Evolutionary conservation across 768 basidiomycete species (phyloP), one percentile per base, ranked within the genome.

Genomic region (Royoungia palumana): DNA sequence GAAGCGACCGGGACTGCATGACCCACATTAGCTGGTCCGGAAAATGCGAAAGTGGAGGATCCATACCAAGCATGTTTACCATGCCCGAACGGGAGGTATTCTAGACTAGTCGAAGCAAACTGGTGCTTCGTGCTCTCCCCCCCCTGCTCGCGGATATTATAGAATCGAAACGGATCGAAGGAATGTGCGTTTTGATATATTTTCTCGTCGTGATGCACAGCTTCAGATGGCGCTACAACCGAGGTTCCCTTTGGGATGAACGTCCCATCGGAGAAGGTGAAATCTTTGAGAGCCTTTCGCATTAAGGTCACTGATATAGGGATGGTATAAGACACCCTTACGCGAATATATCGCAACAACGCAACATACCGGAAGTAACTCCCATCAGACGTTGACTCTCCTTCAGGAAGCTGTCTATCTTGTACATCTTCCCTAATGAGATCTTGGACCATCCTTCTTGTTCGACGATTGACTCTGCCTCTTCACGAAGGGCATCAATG

Each of bases 111-210:
- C 13, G 69, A 64, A 25, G 67, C 66, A 43, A 72, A 65, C 37
- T 71, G 70, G 47, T 71, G 59, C 51, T 67, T 72, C 7, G 51
- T 55, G 20, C 50, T 53, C 20, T 72, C 72, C 2, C 57, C 70
- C 4, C 67, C 62, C 28, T 49, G 51, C 14, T 74, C 67, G 45
- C 68, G 58, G 53, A 71, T 65, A 11, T 67, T 56, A 2, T 66
- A 67, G 54, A 78, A 81, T n/a, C 80, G 76, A 63, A 75, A 78
- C 0, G 73, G 73, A 34, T 79, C 71, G 51, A 82, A 75, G 6
- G 49, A 53, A 6, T 63, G 24, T 5, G 75, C 56, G 22, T 72
- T 61, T 9, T 65, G 52, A 39, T 76, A 74, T 19, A 43, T 16
- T 19, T 47, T 35, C 2, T 44, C 35, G 43, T 61, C 60, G 47